phyloP scores from a whole-genome alignment of 306 rosid species.

The Vicia sativa region DNA sequence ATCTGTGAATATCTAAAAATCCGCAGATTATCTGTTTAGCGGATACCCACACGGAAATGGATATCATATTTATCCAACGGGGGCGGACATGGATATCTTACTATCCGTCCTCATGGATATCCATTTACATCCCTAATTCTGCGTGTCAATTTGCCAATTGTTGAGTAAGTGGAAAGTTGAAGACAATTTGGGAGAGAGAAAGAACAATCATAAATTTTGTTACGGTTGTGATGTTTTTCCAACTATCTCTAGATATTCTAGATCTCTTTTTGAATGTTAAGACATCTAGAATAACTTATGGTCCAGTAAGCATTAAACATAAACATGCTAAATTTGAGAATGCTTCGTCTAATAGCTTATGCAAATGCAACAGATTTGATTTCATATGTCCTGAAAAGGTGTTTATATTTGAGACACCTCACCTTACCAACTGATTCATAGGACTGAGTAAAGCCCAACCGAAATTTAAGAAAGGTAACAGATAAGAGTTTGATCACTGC shows the following conservation, averaged over 20 bases:
- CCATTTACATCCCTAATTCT: no score
- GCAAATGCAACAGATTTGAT: no score
- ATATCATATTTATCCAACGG: no score
- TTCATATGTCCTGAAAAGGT: neutral
- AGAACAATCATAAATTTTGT: neutral
- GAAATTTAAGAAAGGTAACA: neutral
- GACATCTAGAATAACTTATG: neutral
- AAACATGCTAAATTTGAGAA: conserved; percentile 2
- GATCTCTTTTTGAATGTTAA: neutral
- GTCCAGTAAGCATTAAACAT: neutral
- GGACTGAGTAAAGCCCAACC: neutral
- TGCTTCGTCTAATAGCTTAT: no score
- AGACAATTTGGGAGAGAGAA: conserved; percentile 9
- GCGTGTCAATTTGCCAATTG: neutral
- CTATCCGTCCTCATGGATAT: no score
- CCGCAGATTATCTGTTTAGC: no score
- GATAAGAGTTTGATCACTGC: neutral
- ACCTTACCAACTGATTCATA: neutral
- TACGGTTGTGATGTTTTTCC: no score
- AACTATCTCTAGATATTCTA: neutral
- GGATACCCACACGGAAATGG: no score
- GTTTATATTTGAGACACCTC: neutral
- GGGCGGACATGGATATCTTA: no score
- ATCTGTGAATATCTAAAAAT: no score
- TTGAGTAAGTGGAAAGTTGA: neutral